Percentiles rank a stretch among this genome's conserved stretches.
Evolutionary conservation across 1,284 basidiomycete species (phyloP).

Genomic region (Rhodofomes roseus): DNA sequence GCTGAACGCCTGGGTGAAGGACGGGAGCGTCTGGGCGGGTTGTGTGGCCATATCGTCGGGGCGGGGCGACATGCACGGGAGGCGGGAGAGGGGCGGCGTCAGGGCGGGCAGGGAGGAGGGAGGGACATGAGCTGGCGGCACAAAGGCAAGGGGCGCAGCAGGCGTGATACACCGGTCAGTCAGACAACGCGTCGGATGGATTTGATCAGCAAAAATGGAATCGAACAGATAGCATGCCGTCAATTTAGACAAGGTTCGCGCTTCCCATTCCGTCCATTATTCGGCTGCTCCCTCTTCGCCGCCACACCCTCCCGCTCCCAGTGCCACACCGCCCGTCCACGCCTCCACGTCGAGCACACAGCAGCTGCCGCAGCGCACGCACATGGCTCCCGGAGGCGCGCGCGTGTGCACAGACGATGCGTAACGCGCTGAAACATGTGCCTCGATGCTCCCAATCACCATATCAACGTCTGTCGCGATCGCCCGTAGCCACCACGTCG

Average conservation of each 20-base stretch:
- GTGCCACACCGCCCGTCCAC: not conserved
- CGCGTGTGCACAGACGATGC: not conserved
- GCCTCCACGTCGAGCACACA: not conserved
- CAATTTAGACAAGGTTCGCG: conserved; percentile 13
- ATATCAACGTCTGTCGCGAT: conserved; percentile 1
- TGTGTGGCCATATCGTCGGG: conserved; percentile 25
- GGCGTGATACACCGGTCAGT: conserved; percentile 4
- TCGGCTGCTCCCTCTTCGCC: conserved; percentile 5
- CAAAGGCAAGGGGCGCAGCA: conserved; percentile 3
- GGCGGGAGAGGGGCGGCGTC: not conserved
- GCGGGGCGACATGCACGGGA: conserved; percentile 7
- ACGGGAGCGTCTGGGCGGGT: conserved; percentile 60
- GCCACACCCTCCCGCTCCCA: not conserved
- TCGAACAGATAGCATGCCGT: conserved; percentile 15
- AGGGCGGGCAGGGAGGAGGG: conserved; percentile 2
- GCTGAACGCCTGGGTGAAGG: conserved; percentile 71
- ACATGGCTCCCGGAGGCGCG: not conserved
- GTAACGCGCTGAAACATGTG: conserved; percentile 1
- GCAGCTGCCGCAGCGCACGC: no score
- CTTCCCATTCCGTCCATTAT: conserved; percentile 1
- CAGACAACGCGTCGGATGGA: conserved; percentile 9
- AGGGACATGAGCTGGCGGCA: conserved; percentile 4
- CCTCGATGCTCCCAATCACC: not conserved
- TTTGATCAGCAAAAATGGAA: conserved; percentile 12
- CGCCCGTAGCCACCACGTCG: not conserved